phyloP scores from a whole-genome alignment of 768 basidiomycete species.

The Paxillus involutus region DNA sequence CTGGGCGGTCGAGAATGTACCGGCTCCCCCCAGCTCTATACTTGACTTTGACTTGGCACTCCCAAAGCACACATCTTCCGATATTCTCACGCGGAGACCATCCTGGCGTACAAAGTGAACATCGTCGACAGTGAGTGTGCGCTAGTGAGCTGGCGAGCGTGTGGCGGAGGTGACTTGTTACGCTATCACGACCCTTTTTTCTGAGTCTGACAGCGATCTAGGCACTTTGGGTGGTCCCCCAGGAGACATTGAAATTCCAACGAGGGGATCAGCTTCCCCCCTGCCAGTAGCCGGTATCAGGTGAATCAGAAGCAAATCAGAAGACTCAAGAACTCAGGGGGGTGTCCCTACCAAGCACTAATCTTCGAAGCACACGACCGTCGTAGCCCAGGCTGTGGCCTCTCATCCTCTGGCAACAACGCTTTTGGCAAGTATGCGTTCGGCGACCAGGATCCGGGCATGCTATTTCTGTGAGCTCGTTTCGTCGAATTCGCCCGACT shows the following conservation, averaged over 20 bases:
- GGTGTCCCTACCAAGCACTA: too few species aligned
- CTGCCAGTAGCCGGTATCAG: slow-evolving; percentile 28
- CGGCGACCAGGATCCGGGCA: slow-evolving; percentile 6
- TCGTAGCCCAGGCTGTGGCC: too few species aligned
- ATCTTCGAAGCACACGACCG: too few species aligned
- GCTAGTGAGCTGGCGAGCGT: neutral
- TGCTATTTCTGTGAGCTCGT: slow-evolving; percentile 3
- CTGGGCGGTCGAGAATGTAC: slow-evolving; percentile 9
- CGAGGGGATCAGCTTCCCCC: slow-evolving; percentile 16
- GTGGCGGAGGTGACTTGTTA: slow-evolving; percentile 17
- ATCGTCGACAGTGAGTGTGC: slow-evolving; percentile 15
- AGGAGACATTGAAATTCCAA: slow-evolving; percentile 25
- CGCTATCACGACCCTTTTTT: slow-evolving; percentile 12
- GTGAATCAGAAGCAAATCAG: slow-evolving; percentile 26
- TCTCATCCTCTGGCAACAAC: neutral
- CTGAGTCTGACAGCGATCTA: slow-evolving; percentile 16
- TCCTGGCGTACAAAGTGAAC: neutral
- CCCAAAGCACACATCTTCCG: slow-evolving; percentile 1
- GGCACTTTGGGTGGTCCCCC: slow-evolving; percentile 18
- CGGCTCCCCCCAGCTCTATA: neutral
- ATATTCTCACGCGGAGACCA: slow-evolving; percentile 17
- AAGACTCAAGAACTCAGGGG: slow-evolving; percentile 6
- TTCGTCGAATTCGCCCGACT: slow-evolving; percentile 16
- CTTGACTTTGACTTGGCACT: too few species aligned
- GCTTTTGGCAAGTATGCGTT: slow-evolving; percentile 17